phyloP scores from a whole-genome alignment of 2,329 filamentous ascomycete genomes.

The Amylocarpus encephaloides region DNA sequence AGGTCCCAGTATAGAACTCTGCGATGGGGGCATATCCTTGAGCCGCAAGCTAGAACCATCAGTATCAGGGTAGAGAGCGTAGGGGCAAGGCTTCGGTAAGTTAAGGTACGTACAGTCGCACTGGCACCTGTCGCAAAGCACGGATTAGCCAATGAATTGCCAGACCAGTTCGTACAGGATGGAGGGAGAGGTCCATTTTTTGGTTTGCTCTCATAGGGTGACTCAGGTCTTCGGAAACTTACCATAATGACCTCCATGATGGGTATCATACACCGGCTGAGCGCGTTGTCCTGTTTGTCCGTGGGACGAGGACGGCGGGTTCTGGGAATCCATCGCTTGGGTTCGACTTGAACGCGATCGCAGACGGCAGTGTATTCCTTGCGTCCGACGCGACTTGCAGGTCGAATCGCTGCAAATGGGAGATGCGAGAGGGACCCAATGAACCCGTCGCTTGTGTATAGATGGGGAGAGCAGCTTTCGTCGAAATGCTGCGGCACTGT shows the following conservation, averaged over 20 bases:
- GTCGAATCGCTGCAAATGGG: neutral
- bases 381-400: too few relatives aligned
- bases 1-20: slow-evolving; percentile 87
- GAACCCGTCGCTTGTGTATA: neutral
- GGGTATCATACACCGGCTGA: slow-evolving; percentile 64
- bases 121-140: slow-evolving; percentile 50
- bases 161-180: slow-evolving; percentile 1
- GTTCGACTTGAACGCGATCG: neutral
- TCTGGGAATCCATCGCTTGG: slow-evolving; percentile 47
- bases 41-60: slow-evolving; percentile 60
- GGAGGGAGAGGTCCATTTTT: neutral
- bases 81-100: slow-evolving; percentile 3
- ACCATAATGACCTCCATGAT: slow-evolving; percentile 75
- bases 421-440: neutral
- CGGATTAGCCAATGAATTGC: slow-evolving; percentile 22
- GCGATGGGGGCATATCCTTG: slow-evolving; percentile 82
- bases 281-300: slow-evolving; percentile 46
- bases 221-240: slow-evolving; percentile 30
- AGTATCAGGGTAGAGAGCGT: slow-evolving; percentile 19
- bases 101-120: slow-evolving; percentile 50
- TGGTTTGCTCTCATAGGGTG: slow-evolving; percentile 13
- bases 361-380: too few relatives aligned
- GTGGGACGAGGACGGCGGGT: slow-evolving; percentile 47
- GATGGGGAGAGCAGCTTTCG: neutral
- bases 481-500: neutral